These are phyloP conservation scores for Euclidium syriacum DNA, from an alignment of 345 rosid genomes.

Conservation along the genomic window DNA sequence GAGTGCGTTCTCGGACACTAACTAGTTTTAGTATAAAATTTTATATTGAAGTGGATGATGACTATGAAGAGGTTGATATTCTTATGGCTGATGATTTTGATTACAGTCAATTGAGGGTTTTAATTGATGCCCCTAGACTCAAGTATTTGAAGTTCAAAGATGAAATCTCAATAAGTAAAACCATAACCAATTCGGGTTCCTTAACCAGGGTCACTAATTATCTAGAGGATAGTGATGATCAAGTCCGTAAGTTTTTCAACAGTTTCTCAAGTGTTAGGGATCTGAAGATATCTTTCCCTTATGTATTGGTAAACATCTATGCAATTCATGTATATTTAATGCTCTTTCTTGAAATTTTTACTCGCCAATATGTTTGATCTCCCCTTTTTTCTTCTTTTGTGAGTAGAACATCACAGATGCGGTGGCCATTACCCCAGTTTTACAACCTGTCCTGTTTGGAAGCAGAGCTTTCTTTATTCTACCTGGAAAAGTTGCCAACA, in stretches of 20 bases:
- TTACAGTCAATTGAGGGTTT: too few species aligned
- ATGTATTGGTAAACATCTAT: neutral
- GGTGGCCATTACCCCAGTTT: neutral
- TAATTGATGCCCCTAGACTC: too few species aligned
- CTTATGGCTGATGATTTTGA: too few species aligned
- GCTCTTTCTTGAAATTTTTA: neutral
- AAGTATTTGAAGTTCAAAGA: too few species aligned
- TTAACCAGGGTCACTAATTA: too few species aligned
- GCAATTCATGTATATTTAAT: neutral
- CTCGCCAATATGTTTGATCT: neutral
- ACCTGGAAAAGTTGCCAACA: neutral
- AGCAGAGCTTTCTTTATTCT: neutral
- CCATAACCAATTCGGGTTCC: too few species aligned
- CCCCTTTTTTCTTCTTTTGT: neutral
- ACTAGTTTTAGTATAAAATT: too few species aligned
- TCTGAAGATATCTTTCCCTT: accelerated
- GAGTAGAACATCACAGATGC: neutral
- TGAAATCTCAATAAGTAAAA: too few species aligned
- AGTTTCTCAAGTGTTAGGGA: neutral
- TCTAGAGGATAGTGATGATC: too few species aligned
- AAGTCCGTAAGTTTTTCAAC: neutral
- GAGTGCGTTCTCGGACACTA: too few species aligned
- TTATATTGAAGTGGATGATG: too few species aligned
- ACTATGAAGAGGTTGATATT: too few species aligned
- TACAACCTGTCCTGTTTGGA: neutral